phyloP scores from a whole-genome alignment of 2,329 filamentous ascomycete genomes.

The Colletotrichum eleusines region DNA sequence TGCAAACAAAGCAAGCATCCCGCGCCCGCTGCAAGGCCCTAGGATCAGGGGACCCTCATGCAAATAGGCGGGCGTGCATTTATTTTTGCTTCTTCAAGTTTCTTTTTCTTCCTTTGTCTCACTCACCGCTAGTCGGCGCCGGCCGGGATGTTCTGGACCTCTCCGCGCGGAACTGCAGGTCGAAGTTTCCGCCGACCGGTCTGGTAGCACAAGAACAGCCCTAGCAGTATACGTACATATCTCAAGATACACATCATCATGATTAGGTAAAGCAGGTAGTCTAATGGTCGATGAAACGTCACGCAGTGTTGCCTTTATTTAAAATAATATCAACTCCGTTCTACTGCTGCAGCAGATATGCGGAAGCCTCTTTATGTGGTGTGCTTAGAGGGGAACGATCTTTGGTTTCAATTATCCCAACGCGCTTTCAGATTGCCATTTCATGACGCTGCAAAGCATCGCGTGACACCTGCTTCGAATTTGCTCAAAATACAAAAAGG shows the following conservation, averaged over 20 bases:
- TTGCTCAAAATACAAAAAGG: slow-evolving; percentile 38
- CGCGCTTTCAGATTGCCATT: slow-evolving; percentile 26
- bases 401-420: slow-evolving; percentile 31
- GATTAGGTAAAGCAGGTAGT: neutral
- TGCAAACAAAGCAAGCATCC: slow-evolving; percentile 10
- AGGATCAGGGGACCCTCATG: slow-evolving; percentile 27
- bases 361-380: slow-evolving; percentile 21
- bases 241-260: neutral
- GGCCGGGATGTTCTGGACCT: slow-evolving; percentile 17
- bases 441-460: slow-evolving; percentile 24
- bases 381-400: slow-evolving; percentile 5
- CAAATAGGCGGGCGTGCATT: slow-evolving; percentile 13
- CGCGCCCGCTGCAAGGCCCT: slow-evolving; percentile 15
- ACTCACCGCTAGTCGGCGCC: slow-evolving; percentile 39
- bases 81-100: slow-evolving; percentile 1
- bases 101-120: slow-evolving; percentile 28
- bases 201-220: neutral
- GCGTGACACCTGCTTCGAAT: slow-evolving; percentile 17
- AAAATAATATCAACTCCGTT: slow-evolving; percentile 36
- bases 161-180: slow-evolving; percentile 33
- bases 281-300: slow-evolving; percentile 12
- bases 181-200: slow-evolving; percentile 9
- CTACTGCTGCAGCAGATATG: slow-evolving; percentile 23
- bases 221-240: neutral
- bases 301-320: slow-evolving; percentile 34